phyloP scores from a whole-genome alignment of 352 stramenopile species.

The Phytopythium oedochilum region DNA sequence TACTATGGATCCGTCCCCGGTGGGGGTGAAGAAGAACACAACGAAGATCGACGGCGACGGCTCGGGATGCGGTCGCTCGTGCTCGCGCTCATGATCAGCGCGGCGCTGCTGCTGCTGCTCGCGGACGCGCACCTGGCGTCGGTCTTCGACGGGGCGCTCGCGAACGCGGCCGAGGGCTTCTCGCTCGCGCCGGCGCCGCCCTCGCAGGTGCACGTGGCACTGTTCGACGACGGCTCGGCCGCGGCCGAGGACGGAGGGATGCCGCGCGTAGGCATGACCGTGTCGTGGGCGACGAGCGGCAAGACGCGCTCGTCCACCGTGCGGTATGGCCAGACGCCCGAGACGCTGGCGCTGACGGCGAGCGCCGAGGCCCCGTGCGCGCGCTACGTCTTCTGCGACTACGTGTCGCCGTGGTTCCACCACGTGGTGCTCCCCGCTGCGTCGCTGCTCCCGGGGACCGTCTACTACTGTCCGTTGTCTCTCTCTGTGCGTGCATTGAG shows the following conservation, averaged over 20 bases:
- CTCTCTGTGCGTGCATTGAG: neutral
- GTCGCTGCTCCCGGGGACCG: constrained; percentile 37
- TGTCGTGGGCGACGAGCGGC: constrained; percentile 48
- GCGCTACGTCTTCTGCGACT: constrained; percentile 78
- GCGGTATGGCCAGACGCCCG: constrained; percentile 32
- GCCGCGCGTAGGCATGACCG: constrained; percentile 33
- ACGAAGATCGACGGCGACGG: neutral
- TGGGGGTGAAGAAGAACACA: neutral
- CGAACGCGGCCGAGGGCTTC: neutral
- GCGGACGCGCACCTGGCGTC: constrained; percentile 8
- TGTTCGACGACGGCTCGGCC: constrained; percentile 22
- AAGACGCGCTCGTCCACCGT: constrained; percentile 44
- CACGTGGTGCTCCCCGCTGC: constrained; percentile 55
- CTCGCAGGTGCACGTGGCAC: constrained; percentile 43
- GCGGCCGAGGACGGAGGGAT: neutral
- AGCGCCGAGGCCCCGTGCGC: constrained; percentile 20
- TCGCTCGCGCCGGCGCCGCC: constrained; percentile 14
- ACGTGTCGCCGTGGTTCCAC: constrained; percentile 73
- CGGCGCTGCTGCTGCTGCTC: constrained; percentile 11
- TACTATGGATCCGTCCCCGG: neutral
- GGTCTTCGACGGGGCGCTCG: constrained; percentile 20
- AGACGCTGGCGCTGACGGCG: constrained; percentile 21
- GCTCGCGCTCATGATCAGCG: neutral
- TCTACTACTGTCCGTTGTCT: constrained; percentile 65
- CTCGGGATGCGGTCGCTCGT: constrained; percentile 1